Percentiles rank a stretch among this genome's conserved stretches.
Evolutionary conservation across 306 rosid species (phyloP).

Genomic region (Trifolium fragiferum): DNA sequence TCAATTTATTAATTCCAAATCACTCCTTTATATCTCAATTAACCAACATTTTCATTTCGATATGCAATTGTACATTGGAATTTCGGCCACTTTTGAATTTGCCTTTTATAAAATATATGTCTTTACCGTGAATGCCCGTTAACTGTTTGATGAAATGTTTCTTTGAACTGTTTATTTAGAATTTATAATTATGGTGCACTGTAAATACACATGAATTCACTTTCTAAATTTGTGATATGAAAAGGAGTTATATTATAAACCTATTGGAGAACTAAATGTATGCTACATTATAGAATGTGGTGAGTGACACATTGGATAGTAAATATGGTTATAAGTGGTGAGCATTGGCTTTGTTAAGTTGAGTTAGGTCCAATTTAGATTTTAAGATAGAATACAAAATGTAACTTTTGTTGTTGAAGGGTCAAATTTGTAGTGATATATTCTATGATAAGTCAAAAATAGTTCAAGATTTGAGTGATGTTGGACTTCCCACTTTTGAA

Average conservation of each 20-base stretch:
- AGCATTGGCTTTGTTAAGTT: neutral
- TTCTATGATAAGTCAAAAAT: neutral
- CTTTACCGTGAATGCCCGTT: constrained; percentile 4
- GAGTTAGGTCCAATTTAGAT: neutral
- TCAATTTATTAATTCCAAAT: neutral
- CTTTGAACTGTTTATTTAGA: constrained; percentile 1
- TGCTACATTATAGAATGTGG: constrained; percentile 15
- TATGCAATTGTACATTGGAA: neutral
- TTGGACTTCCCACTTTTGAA: neutral
- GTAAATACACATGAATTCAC: neutral
- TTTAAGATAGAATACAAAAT: neutral
- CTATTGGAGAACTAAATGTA: neutral
- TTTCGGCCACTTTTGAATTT: neutral
- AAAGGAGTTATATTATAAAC: neutral
- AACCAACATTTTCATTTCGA: neutral
- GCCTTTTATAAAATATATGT: neutral
- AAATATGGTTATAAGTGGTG: neutral
- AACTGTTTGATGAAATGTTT: constrained; percentile 39
- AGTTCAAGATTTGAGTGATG: neutral
- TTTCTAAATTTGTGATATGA: neutral
- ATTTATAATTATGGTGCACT: neutral
- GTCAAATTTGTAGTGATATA: neutral
- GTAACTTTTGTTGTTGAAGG: constrained; percentile 6
- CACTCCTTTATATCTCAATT: neutral
- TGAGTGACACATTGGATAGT: neutral